These are phyloP conservation scores for Neofusicoccum laricinum DNA, from an alignment of 2,329 filamentous ascomycete species.

Conservation along the genomic window DNA sequence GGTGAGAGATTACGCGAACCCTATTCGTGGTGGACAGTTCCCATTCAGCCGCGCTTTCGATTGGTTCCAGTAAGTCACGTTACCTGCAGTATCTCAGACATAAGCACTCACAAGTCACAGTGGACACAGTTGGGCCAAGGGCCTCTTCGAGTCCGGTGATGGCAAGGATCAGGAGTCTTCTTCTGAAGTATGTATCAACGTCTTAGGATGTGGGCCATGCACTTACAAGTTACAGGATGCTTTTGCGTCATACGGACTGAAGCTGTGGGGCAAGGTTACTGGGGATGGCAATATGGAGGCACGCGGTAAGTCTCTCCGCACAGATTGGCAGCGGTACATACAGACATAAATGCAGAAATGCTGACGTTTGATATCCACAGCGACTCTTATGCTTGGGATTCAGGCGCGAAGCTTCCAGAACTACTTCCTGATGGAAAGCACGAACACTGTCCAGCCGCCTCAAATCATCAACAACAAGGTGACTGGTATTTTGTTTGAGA, in stretches of 20 bases:
- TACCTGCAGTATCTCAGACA: background rate
- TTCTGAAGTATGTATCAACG: conserved; percentile 57
- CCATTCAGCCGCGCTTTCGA: conserved; percentile 74
- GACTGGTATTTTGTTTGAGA: conserved; percentile 78
- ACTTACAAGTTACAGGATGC: conserved; percentile 47
- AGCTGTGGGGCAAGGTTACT: conserved; percentile 85
- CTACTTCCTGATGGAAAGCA: conserved; percentile 77
- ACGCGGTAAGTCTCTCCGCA: conserved; percentile 37
- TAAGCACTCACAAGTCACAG: background rate
- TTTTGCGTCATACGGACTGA: conserved; percentile 83
- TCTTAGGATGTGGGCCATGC: background rate
- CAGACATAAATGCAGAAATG: background rate
- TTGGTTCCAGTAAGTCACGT: conserved; percentile 61
- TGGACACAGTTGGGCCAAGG: conserved; percentile 92
- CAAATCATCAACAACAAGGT: conserved; percentile 81
- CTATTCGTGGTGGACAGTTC: conserved; percentile 66
- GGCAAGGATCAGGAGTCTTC: conserved; percentile 88
- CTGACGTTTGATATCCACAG: background rate
- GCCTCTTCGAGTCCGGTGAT: conserved; percentile 69
- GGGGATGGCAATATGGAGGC: conserved; percentile 77
- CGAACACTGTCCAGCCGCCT: conserved; percentile 71
- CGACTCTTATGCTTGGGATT: conserved; percentile 80
- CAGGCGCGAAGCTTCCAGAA: conserved; percentile 69
- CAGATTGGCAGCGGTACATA: background rate
- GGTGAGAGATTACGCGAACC: conserved; percentile 80